Conservation (phyloP, 1,284 basidiomycete species). For the Ganoderma meredithae region DNA sequence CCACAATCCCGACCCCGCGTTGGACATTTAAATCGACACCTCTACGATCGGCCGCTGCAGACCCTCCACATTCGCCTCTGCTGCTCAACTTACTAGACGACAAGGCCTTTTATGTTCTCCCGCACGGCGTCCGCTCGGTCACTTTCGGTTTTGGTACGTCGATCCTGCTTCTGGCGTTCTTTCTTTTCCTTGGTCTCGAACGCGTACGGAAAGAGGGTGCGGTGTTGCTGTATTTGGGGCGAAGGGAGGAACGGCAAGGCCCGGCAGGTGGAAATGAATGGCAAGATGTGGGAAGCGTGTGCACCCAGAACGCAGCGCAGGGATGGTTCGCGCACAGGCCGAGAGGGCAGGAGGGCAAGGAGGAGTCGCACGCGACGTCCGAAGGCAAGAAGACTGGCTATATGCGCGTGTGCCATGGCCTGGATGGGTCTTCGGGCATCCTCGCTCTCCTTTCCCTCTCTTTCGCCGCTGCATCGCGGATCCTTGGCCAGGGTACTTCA, state of each 20-base stretch:
- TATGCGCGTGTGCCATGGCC: constrained; percentile 1
- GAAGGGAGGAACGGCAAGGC: background rate
- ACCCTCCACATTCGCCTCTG: background rate
- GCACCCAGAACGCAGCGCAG: background rate
- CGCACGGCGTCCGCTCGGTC: constrained; percentile 30
- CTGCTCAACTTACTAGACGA: constrained; percentile 7
- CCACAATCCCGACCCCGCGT: background rate
- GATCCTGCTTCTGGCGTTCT: constrained; percentile 5
- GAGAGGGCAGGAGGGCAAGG: background rate
- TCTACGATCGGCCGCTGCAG: constrained; percentile 8
- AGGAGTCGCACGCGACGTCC: background rate
- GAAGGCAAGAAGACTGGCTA: background rate
- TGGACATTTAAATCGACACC: background rate
- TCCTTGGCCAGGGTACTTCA: background rate
- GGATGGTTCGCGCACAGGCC: background rate
- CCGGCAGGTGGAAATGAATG: background rate
- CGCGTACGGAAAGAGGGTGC: background rate
- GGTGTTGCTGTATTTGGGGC: constrained; percentile 3
- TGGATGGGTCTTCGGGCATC: background rate
- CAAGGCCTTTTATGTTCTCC: constrained; percentile 26
- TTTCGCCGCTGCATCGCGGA: background rate
- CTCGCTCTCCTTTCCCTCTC: background rate
- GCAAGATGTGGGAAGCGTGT: background rate
- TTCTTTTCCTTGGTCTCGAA: background rate
- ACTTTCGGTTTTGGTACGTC: constrained; percentile 29